Conservation (phyloP, 2,329 filamentous ascomycete genomes). For the Ascochyta fabae region DNA sequence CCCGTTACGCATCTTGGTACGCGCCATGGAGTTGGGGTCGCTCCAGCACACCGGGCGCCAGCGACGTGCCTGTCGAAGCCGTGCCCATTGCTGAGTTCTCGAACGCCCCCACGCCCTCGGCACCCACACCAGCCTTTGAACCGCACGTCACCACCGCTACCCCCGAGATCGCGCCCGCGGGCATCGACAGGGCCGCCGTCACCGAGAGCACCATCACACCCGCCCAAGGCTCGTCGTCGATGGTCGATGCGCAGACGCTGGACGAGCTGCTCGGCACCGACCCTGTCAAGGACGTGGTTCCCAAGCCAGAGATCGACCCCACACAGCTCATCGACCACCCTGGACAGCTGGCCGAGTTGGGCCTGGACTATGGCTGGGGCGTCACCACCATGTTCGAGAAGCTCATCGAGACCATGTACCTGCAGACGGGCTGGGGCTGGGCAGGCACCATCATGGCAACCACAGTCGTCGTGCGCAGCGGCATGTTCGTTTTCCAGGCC, state of each 20-base stretch:
- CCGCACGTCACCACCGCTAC: constrained; percentile 39
- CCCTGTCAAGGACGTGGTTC: constrained; percentile 21
- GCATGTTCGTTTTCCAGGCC: constrained; percentile 68
- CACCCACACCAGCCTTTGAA: constrained; percentile 21
- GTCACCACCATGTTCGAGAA: constrained; percentile 76
- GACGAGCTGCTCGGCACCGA: constrained; percentile 30
- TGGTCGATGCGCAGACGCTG: constrained; percentile 23
- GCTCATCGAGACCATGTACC: constrained; percentile 80
- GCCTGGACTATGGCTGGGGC: constrained; percentile 87
- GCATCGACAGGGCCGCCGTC: constrained; percentile 40
- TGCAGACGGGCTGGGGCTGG: constrained; percentile 80
- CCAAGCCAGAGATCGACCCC: constrained; percentile 38
- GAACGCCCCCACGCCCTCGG: constrained; percentile 14
- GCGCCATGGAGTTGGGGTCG: constrained; percentile 45
- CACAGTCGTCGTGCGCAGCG: constrained; percentile 68
- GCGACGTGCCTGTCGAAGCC: constrained; percentile 17
- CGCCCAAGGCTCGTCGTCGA: constrained; percentile 12
- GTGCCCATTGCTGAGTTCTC: constrained; percentile 32
- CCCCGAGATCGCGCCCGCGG: constrained; percentile 46
- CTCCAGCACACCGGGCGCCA: constrained; percentile 32
- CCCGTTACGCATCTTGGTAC: constrained; percentile 45
- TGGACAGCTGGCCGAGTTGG: constrained; percentile 82
- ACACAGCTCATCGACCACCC: constrained; percentile 74
- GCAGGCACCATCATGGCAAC: constrained; percentile 74
- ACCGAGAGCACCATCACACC: constrained; percentile 28